Base-by-base conservation (phyloP, 805 yeast genomes). In the Scheffersomyces lignosus region DNA sequence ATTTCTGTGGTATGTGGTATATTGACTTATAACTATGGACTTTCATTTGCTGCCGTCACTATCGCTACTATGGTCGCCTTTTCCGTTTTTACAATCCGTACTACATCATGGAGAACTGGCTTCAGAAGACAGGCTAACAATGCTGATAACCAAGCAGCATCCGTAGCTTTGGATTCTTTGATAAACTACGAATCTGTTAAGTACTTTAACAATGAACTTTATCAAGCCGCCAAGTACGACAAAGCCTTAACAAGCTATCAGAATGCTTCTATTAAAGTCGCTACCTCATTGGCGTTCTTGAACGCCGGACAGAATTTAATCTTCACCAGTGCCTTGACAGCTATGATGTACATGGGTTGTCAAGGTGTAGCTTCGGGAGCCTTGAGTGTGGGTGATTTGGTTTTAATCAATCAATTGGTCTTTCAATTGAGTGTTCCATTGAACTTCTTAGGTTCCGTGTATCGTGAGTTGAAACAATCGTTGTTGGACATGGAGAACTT, bases 321-420 rank as follows among this genome's bases (percentile, higher is more conserved):
- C 22, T 86, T 86, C 64, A 87, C 97, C 0, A 63, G 86, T 27
- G 98, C 99, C 1, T 68, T 93, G 45, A 93, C 99, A 1, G 86
- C 82, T 2, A 93, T 93, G 95, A 93, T 93, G 99, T 93, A 87
- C 60, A 83, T 93, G 95, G 97, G 96, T 12, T 87, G 96, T 52
- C 79, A 81, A 37, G 98, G 98, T 18, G 93, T 93, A n/a, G 80
- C 88, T 10, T 62, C 76, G 3, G 96, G 96, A 0, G 61, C 78
- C 0, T 67, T 93, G 37, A 83, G 95, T 1, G 97, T 93, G 15
- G 99, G 99, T 48, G 99, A 93, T 58, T 71, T 93, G 54, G 98
- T 93, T 15, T 70, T 93, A 42, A 91, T 93, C 47, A 93, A 93
- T 62, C 99, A 93, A 65, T 74, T 93, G 38, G 98, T 93, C 12